Evolutionary conservation across 2,329 filamentous ascomycete species (phyloP).

Genomic region (Aspergillus pseudonomiae): DNA sequence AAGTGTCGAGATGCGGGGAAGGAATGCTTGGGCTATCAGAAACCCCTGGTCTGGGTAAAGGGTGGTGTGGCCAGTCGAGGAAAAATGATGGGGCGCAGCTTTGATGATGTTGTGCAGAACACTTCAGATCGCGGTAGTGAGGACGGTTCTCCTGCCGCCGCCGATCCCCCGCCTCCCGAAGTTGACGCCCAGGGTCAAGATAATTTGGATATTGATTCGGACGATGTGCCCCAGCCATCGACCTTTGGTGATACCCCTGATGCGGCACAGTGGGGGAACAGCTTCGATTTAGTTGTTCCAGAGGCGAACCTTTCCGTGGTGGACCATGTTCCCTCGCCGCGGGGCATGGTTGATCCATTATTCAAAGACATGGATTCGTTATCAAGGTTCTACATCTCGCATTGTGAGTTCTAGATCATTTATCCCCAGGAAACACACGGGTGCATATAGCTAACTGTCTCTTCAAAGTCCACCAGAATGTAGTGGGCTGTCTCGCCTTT

Average conservation of each 20-base stretch:
- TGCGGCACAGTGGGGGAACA: conserved; percentile 1
- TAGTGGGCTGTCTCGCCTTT: conserved; percentile 51
- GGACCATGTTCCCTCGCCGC: conserved; percentile 36
- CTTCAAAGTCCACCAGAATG: conserved; percentile 36
- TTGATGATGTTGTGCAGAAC: conserved; percentile 41
- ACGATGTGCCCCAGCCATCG: neutral
- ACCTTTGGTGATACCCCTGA: neutral
- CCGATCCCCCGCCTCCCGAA: neutral
- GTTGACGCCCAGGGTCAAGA: conserved; percentile 11
- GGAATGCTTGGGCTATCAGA: conserved; percentile 48
- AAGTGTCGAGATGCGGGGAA: conserved; percentile 48
- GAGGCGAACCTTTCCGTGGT: conserved; percentile 7
- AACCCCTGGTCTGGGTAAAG: conserved; percentile 47
- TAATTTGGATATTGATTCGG: conserved; percentile 10
- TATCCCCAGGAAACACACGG: neutral
- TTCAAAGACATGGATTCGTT: conserved; percentile 49
- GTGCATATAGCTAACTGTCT: conserved; percentile 20
- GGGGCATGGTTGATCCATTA: conserved; percentile 50
- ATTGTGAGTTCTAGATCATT: conserved; percentile 38
- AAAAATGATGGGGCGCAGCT: conserved; percentile 57
- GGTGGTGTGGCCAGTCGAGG: conserved; percentile 48
- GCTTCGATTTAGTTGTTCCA: neutral
- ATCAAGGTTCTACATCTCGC: conserved; percentile 51
- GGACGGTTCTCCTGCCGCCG: neutral
- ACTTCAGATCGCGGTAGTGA: conserved; percentile 3